A percentile compares a stretch with the other conserved stretches of the same genome.
Conservation (phyloP, 352 stramenopile species). For the Phytophthora lateralis region DNA sequence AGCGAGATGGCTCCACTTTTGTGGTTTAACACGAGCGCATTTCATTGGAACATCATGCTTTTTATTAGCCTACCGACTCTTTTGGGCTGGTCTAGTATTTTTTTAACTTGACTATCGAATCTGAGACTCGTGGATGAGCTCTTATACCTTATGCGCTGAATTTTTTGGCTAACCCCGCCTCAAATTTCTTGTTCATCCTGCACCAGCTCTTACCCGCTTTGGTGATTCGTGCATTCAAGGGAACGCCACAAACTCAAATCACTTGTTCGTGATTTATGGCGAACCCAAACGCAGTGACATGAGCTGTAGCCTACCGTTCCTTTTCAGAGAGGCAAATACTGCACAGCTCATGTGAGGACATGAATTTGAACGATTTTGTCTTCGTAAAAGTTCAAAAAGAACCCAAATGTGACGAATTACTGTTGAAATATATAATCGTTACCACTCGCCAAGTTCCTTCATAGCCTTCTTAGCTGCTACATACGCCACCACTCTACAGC, state of each 20-base stretch:
- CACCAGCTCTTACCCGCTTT: background rate
- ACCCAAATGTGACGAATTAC: too few relatives aligned
- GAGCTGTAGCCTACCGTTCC: too few relatives aligned
- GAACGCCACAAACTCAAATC: background rate
- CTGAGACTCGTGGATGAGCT: conserved; percentile 10
- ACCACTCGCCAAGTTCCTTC: too few relatives aligned
- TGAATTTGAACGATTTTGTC: too few relatives aligned
- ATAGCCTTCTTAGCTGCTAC: background rate
- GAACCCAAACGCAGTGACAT: too few relatives aligned
- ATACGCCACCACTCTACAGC: background rate
- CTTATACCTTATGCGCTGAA: too few relatives aligned
- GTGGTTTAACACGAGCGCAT: conserved; percentile 19
- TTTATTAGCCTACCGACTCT: conserved; percentile 13
- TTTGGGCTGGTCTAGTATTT: conserved; percentile 10
- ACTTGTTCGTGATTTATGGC: background rate
- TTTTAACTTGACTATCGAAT: conserved; percentile 1
- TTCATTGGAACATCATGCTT: background rate
- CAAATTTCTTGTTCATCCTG: background rate
- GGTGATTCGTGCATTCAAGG: background rate
- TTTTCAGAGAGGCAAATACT: too few relatives aligned
- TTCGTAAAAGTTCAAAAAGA: too few relatives aligned
- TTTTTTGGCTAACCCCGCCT: background rate
- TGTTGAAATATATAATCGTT: conserved; percentile 3
- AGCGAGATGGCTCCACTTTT: conserved; percentile 15
- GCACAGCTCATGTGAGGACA: too few relatives aligned